Percentiles rank a stretch among this genome's conserved stretches.
These are phyloP conservation scores for Pholiota conissans DNA, from an alignment of 768 basidiomycete species.

Conservation along the genomic window DNA sequence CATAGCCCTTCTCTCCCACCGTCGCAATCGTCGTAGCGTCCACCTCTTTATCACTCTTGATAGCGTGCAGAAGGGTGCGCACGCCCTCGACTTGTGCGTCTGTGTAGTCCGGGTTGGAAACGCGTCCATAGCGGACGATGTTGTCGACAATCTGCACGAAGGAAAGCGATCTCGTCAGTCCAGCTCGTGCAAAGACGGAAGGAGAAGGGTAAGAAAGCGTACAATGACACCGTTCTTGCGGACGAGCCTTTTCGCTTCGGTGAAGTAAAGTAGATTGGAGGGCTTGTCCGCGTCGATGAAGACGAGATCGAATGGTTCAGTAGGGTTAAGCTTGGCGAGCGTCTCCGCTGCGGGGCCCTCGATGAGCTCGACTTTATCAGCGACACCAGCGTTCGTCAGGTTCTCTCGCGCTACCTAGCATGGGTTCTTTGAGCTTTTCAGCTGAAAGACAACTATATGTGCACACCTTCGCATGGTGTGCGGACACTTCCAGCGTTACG, in stretches of 20 bases:
- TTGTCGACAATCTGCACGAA: conserved; percentile 55
- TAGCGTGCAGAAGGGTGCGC: conserved; percentile 37
- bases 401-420: conserved; percentile 60
- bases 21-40: conserved; percentile 52
- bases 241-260: conserved; percentile 59
- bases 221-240: conserved; percentile 63
- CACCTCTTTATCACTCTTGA: conserved; percentile 50
- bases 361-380: conserved; percentile 46
- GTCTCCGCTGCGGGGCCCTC: conserved; percentile 53
- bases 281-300: conserved; percentile 78
- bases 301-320: conserved; percentile 54
- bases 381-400: conserved; percentile 52
- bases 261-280: conserved; percentile 55
- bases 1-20: conserved; percentile 50
- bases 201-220: conserved; percentile 19
- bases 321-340: conserved; percentile 44
- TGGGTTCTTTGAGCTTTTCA: too few relatives aligned
- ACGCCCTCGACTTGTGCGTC: conserved; percentile 44
- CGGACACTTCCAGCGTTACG: conserved; percentile 46
- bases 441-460: not conserved
- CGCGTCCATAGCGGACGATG: conserved; percentile 49
- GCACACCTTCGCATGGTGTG: conserved; percentile 45
- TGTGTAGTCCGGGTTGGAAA: conserved; percentile 36
- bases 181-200: not conserved
- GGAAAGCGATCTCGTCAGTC: too few relatives aligned